Evolutionary conservation across 2,329 filamentous ascomycete genomes (phyloP), one percentile per base, ranked within the genome.

Genomic region (Botrytis aclada): DNA sequence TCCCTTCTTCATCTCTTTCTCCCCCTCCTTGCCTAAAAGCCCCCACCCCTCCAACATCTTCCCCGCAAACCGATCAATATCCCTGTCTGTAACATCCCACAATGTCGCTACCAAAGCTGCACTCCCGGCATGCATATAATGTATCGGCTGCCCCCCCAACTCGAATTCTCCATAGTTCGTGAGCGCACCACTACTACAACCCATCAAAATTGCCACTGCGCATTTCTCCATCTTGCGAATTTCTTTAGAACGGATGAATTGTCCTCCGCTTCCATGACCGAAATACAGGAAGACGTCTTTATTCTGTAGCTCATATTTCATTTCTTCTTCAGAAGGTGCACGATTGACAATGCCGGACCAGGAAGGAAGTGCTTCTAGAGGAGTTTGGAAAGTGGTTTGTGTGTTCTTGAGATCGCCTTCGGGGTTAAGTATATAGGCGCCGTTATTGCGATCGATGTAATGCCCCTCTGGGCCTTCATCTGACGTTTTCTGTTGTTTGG

Each of bases 71-170:
- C 95, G 92, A 84, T 99, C 97, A 81, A 98, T 97, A 81, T 99
- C 96, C 79, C 93, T 93, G 81, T 99, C 96, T 16, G 96, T 99
- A 67, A 99, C 96, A 82, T 99, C 96, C 96, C 96, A 99, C 54
- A 99, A 85, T 25, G 95, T 98, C 63, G 94, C 96, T 3, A 98
- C 90, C 16, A 98, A 89, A 0, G 95, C 94, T 5, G 94, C 94
- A 77, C 88, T 90, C 1, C 94, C 95, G 0, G 94, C 95, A 77
- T 95, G 90, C 83, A 99, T 90, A 83, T 98, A 98, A 78, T 95
- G 94, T 84, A 95, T 90, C 37, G 96, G 93, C 72, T 95, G 94
- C 1, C 96, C 95, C 77, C 93, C 92, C n/a, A 92, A 91, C 81
- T 98, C 95, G 79, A 97, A 97, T 75, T 94, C 92, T 67, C 95